Evolutionary conservation across 345 rosid species (phyloP), one percentile per base, ranked within the genome.

Genomic region (Populus simonii): DNA sequence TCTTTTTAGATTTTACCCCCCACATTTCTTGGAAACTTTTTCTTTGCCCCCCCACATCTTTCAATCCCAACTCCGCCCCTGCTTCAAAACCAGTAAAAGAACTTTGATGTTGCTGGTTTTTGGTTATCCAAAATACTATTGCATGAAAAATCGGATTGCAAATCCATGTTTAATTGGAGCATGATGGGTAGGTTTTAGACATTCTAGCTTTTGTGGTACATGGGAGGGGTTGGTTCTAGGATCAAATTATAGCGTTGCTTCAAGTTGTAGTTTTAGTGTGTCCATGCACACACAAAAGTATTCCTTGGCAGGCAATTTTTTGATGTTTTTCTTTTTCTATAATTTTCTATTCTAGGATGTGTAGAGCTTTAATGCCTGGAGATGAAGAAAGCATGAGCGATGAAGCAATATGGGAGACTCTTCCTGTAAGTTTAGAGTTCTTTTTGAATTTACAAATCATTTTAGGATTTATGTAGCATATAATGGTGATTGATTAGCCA

Each of bases 321-420:
- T 68, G 13, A 20, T 18, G 16, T 16, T 43, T 78, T 31, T 66
- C 47, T 65, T 66, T 25, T 73, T 65, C 47, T 12, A 57, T 65
- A 55, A 70, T 70, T 39, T 25, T 55, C 51, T 38, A 29, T 63
- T 57, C 74, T 81, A 94, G 98, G 89, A 93, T 90, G 94, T 94
- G 96, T 73, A 85, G 94, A 87, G 89, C 95, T 79, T 91, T 93
- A 68, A 90, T 94, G 98, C 94, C 92, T 31, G 98, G 95, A 78
- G 98, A 94, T 84, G 98, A 94, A 70, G 98, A 93, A 86, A 94
- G 87, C 87, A 87, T 90, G 87, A 93, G 87, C 68, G 97, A 94
- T 80, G 97, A 94, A 85, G 94, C 94, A 77, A 94, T 94, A 84
- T 94, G 97, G 97, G 94, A 91, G 85, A 94, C 95, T 29, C 97